Evolutionary conservation across 78 protist genomes (phyloP).

Genomic region (Dictyostelium capitatum): DNA sequence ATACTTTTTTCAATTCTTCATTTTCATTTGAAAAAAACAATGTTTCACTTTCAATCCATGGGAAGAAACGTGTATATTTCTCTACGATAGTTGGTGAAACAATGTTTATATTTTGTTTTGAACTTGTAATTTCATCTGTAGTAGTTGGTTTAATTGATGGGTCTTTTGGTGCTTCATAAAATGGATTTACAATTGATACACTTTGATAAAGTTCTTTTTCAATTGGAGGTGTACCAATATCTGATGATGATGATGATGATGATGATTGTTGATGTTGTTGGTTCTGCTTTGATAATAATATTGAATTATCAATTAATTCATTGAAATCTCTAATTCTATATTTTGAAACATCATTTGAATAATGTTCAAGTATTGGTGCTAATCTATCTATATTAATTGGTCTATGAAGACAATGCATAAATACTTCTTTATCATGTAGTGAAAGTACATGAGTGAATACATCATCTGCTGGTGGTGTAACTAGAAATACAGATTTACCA

Average conservation of each 20-base stretch:
- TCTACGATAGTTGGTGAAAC: conserved; percentile 30
- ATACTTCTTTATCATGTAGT: conserved; percentile 38
- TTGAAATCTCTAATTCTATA: conserved; percentile 26
- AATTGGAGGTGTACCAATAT: not conserved
- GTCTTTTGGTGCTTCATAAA: not conserved
- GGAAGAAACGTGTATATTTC: conserved; percentile 49
- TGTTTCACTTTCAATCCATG: conserved; percentile 54
- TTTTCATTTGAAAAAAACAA: conserved; percentile 21
- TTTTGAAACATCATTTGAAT: conserved; percentile 27
- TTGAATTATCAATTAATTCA: conserved; percentile 25
- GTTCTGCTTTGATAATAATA: conserved; percentile 1
- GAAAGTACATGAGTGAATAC: conserved; percentile 31
- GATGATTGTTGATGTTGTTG: not conserved
- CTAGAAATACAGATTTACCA: conserved; percentile 51
- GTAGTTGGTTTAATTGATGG: not conserved
- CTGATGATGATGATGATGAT: not conserved
- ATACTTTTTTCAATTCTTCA: conserved; percentile 32
- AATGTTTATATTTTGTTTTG: not conserved
- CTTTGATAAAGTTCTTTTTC: not conserved
- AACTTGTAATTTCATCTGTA: conserved; percentile 7
- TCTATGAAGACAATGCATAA: conserved; percentile 48
- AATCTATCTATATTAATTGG: conserved; percentile 34
- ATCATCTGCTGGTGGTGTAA: conserved; percentile 13
- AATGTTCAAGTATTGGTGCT: conserved; percentile 22
- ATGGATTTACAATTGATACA: conserved; percentile 29